Percentiles rank a stretch among this genome's conserved stretches.
phyloP scores from a whole-genome alignment of 2,329 filamentous ascomycete genomes.

The Fusarium virguliforme region DNA sequence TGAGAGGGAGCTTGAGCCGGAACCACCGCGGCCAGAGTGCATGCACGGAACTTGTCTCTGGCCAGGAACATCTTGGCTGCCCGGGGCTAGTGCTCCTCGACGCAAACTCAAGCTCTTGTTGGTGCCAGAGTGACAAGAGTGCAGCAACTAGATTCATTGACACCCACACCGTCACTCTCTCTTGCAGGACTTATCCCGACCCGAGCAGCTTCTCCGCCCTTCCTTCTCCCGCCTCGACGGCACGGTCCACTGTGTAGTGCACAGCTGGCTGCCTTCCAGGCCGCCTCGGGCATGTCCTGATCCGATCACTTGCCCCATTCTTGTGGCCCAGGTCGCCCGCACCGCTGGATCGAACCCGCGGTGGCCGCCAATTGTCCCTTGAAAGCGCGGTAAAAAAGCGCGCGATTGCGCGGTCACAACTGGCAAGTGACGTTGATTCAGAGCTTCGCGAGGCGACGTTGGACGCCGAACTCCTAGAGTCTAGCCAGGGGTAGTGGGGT shows the following conservation, averaged over 20 bases:
- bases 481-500: conserved; percentile 46
- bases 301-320: conserved; percentile 11
- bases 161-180: conserved; percentile 44
- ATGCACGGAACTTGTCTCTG: conserved; percentile 39
- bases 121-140: conserved; percentile 40
- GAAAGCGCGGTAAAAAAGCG: conserved; percentile 21
- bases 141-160: conserved; percentile 39
- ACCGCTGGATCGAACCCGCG: conserved; percentile 15
- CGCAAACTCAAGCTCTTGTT: conserved; percentile 42
- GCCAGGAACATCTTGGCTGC: conserved; percentile 17
- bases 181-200: conserved; percentile 24
- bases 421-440: conserved; percentile 39
- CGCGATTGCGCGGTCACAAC: conserved; percentile 32
- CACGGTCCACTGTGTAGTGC: conserved; percentile 27
- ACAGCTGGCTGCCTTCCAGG: conserved; percentile 14
- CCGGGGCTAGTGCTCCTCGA: conserved; percentile 30
- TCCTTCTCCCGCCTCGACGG: conserved; percentile 22
- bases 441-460: conserved; percentile 30
- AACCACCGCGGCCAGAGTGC: conserved; percentile 13
- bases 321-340: conserved; percentile 8
- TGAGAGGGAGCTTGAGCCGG: conserved; percentile 29
- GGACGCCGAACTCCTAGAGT: conserved; percentile 40
- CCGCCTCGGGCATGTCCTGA: conserved; percentile 27
- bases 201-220: conserved; percentile 30
- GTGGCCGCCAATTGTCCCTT: conserved; percentile 13